Conservation (phyloP, 306 rosid genomes). For the Luffa acutangula region DNA sequence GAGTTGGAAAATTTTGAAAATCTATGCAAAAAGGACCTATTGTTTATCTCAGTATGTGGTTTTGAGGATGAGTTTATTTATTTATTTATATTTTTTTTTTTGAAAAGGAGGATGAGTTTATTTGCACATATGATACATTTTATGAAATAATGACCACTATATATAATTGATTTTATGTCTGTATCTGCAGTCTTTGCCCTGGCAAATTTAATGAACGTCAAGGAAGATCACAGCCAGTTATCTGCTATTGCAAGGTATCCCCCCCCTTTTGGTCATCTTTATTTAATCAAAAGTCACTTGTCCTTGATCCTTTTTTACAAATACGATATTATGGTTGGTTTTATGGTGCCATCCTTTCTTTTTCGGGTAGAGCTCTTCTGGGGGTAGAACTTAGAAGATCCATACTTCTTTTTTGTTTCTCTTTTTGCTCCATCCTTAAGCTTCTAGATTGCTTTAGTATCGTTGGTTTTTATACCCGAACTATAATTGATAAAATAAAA, state of each 20-base stretch:
- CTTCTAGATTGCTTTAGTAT: neutral
- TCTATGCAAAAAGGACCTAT: neutral
- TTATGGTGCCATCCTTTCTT: neutral
- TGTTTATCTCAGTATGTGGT: neutral
- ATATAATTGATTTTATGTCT: neutral
- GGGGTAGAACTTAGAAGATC: neutral
- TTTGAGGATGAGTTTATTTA: neutral
- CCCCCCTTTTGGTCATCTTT: neutral
- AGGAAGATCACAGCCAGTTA: slow-evolving; percentile 84
- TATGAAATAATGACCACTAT: neutral
- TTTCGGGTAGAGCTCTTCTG: neutral
- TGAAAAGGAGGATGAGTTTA: neutral
- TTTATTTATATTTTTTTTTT: too few species aligned
- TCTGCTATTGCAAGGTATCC: slow-evolving; percentile 89
- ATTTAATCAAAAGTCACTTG: neutral
- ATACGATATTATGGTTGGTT: neutral
- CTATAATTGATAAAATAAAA: neutral
- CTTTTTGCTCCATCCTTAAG: neutral
- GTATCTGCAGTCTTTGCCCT: slow-evolving; percentile 70
- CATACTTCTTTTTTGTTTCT: neutral
- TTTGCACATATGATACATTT: neutral
- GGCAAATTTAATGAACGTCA: slow-evolving; percentile 81
- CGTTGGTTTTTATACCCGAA: neutral
- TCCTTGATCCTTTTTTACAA: neutral
- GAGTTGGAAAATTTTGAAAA: neutral